Percentiles rank a stretch among this genome's conserved stretches.
Evolutionary conservation across 2,329 filamentous ascomycete genomes (phyloP).

Genomic region (Fusarium oxysporum): DNA sequence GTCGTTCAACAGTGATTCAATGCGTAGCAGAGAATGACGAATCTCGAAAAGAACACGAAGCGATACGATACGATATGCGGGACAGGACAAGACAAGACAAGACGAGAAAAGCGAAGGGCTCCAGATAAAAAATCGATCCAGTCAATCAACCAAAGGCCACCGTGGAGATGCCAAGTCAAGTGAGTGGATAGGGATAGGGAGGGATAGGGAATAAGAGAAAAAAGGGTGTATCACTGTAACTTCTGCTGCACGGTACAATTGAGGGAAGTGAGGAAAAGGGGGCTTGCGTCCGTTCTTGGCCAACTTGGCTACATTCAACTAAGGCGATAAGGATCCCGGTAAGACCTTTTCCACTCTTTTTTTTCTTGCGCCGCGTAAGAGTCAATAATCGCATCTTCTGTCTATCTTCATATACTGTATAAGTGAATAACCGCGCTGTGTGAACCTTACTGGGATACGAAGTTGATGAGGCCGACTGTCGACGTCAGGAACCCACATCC

Average conservation of each 20-base stretch:
- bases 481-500: conserved; percentile 6
- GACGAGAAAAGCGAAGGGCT: conserved; percentile 16
- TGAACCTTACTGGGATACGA: background rate
- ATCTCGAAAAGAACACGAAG: conserved; percentile 9
- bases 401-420: background rate
- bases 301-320: conserved; percentile 26
- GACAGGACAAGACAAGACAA: conserved; percentile 5
- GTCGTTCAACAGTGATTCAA: conserved; percentile 35
- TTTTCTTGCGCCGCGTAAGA: conserved; percentile 21
- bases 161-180: conserved; percentile 30
- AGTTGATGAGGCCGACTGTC: background rate
- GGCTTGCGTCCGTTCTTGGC: conserved; percentile 20
- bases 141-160: conserved; percentile 27
- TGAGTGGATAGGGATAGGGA: conserved; percentile 20
- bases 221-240: conserved; percentile 17
- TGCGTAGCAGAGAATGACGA: conserved; percentile 13
- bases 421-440: background rate
- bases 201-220: conserved; percentile 3
- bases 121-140: conserved; percentile 28
- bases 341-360: conserved; percentile 14
- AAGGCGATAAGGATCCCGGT: conserved; percentile 13
- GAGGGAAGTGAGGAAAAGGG: conserved; percentile 18
- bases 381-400: background rate
- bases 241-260: conserved; percentile 2
- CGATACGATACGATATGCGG: background rate